Evolutionary conservation across 164 flowering plant genomes (phyloP), one percentile per base, ranked within the genome.

Genomic region (Vitis riparia): DNA sequence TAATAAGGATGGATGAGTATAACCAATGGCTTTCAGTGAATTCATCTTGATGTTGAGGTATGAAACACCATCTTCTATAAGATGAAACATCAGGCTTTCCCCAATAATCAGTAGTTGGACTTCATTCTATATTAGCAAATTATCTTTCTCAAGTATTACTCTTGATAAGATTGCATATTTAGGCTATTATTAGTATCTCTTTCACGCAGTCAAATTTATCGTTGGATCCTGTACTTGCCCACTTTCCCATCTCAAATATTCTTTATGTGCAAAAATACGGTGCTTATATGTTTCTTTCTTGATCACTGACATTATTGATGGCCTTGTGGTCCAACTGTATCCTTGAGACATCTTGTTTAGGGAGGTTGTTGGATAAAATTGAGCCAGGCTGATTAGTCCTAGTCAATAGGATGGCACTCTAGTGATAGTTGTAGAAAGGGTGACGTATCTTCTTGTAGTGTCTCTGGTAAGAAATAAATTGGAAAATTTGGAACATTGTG

Each of bases 1-100:
- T 91, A 16, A 88, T 94, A 79, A 84, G 96, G 74, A 92, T 92
- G 98, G 99, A 91, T 68, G 98, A 94, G 73, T 94, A 88, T 75
- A 92, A 87, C 73, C 76, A 82, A 70, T 94, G 99, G 99, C 67
- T 69, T 67, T 72, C 81, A 17, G 68, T 12, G 55, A 65, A 69
- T 51, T 30, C 67, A 55, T 64, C 73, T 37, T 72, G 71, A 69
- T 19, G 47, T 55, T 2, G 66, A 67, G 80, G 78, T 74, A 68
- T 63, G 55, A 62, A 47, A 61, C 17, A 51, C 61, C 19, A 62
- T 53, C 44, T 17, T 62, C 11, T 47, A 15, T 48, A 44, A 12
- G 11, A 62, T 63, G 1, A 16, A 6, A 62, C 16, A 61, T 16
- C 9, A 56, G 23, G 8, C 37, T 23, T 27, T 59, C 4, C 61